Conservation (phyloP, 305 asterid species). For the Rubia balearica region DNA sequence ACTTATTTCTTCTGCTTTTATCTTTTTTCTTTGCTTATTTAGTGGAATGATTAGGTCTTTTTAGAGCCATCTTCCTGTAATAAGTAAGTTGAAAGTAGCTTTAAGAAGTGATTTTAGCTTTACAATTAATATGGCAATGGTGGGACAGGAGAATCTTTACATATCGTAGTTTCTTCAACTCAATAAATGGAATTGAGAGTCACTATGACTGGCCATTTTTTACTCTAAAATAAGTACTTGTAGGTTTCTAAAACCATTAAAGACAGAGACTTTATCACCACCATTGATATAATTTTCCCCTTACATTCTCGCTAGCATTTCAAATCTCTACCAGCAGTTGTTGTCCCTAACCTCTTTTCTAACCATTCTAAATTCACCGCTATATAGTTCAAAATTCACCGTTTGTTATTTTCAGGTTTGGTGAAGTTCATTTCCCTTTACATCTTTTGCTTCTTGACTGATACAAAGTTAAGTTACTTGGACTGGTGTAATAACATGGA, state of each 20-base stretch:
- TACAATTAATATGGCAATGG: conserved; percentile 13
- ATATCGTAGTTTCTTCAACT: conserved; percentile 77
- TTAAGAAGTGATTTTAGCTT: not conserved
- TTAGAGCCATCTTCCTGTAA: not conserved
- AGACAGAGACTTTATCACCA: no score
- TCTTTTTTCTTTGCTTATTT: not conserved
- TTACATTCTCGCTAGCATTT: not conserved
- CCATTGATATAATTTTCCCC: not conserved
- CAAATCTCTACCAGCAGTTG: not conserved
- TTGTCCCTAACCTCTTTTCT: not conserved
- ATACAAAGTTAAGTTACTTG: no score
- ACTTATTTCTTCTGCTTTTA: not conserved
- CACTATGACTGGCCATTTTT: no score
- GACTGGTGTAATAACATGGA: no score
- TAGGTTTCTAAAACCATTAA: no score
- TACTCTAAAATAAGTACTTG: no score
- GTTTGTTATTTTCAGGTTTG: not conserved
- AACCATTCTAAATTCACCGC: not conserved
- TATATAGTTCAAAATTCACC: no score
- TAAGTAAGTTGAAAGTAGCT: not conserved
- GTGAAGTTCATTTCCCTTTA: not conserved
- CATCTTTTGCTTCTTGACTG: no score
- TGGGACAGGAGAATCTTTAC: conserved; percentile 59
- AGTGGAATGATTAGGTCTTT: not conserved
- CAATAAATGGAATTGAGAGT: no score